These are phyloP conservation scores for Coemansia sp. DNA, from an alignment of 192 early-diverging fungal species.

Conservation along the genomic window DNA sequence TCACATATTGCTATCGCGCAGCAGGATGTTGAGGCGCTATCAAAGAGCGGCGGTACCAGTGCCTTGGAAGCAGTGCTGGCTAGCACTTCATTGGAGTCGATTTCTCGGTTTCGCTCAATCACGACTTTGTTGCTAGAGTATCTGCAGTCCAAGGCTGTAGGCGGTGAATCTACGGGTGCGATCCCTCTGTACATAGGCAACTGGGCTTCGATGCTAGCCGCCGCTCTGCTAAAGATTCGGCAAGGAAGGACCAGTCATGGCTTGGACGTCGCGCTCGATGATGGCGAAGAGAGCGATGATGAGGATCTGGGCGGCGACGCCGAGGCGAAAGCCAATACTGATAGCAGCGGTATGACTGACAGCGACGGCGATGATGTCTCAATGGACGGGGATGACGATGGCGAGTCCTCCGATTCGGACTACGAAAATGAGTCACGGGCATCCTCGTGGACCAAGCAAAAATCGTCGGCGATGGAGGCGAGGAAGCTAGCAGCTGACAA, in stretches of 20 bases:
- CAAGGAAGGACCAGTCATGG: not conserved
- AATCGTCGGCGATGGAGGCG: not conserved
- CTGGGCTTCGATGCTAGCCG: slow-evolving; percentile 41
- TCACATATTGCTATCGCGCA: slow-evolving; percentile 52
- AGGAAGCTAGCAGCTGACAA: slow-evolving; percentile 8
- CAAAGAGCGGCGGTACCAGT: not conserved
- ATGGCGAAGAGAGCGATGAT: not conserved
- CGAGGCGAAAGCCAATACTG: not conserved
- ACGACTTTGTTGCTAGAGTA: slow-evolving; percentile 29
- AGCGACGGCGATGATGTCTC: slow-evolving; percentile 3
- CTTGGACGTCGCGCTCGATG: not conserved
- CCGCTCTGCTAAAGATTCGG: slow-evolving; percentile 30
- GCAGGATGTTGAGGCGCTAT: not conserved
- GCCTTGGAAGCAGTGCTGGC: slow-evolving; percentile 13
- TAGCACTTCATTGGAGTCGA: slow-evolving; percentile 24
- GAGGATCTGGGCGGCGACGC: not conserved
- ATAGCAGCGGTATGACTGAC: not conserved
- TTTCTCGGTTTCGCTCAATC: slow-evolving; percentile 13
- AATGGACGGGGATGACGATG: not conserved
- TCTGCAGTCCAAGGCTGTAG: slow-evolving; percentile 30
- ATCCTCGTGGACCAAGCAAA: not conserved
- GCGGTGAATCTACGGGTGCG: slow-evolving; percentile 34
- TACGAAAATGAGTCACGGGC: not conserved
- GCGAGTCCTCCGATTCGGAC: not conserved
- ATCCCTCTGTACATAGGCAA: slow-evolving; percentile 37